A percentile compares a stretch with the other conserved stretches of the same genome.
Evolutionary conservation across 1,284 basidiomycete species (phyloP).

Genomic region (Ceratobasidium sp.): DNA sequence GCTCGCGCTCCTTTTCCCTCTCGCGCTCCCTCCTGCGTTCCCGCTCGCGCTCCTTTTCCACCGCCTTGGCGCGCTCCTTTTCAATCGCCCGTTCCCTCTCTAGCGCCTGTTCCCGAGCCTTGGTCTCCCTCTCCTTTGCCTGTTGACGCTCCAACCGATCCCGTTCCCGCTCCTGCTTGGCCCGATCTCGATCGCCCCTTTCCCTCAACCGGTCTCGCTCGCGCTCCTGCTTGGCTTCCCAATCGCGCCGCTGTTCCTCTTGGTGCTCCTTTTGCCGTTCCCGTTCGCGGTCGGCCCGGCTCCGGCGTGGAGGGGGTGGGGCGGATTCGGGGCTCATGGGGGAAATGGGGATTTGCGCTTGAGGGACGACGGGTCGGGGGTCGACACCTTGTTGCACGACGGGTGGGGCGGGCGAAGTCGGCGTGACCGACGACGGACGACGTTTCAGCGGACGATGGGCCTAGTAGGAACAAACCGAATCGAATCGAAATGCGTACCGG

Average conservation of each 20-base stretch:
- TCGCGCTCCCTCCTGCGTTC: not conserved
- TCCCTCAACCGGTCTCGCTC: not conserved
- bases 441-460: not conserved
- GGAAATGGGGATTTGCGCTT: not conserved
- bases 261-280: constrained; percentile 15
- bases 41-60: not conserved
- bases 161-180: constrained; percentile 9
- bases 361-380: constrained; percentile 3
- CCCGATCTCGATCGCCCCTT: constrained; percentile 14
- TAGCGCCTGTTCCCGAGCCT: not conserved
- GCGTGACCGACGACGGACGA: not conserved
- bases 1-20: constrained; percentile 2
- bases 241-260: not conserved
- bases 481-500: not conserved
- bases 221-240: constrained; percentile 2
- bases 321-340: constrained; percentile 2
- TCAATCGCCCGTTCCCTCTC: not conserved
- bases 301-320: not conserved
- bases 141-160: constrained; percentile 30
- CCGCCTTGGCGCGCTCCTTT: not conserved
- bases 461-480: not conserved
- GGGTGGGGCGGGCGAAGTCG: constrained; percentile 25
- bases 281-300: constrained; percentile 4
- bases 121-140: constrained; percentile 13
- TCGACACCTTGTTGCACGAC: constrained; percentile 24